Evolutionary conservation across 495 filamentous ascomycete genomes (phyloP).

Genomic region (Apodospora peruviana): DNA sequence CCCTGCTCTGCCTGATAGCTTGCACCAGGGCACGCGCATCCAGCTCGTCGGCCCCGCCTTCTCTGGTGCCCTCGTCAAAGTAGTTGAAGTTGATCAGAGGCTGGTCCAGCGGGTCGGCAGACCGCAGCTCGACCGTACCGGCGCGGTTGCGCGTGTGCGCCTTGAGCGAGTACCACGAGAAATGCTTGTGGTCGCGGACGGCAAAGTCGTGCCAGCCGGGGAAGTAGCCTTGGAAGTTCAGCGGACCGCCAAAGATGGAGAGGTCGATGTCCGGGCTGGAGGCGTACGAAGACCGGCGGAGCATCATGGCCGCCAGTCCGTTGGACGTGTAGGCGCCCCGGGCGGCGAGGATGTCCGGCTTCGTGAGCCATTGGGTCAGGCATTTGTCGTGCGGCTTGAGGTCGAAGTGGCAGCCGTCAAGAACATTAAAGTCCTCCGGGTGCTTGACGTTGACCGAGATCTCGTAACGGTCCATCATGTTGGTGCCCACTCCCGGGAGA

Average conservation of each 20-base stretch:
- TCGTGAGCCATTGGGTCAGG: constrained; percentile 4
- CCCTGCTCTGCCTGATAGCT: constrained; percentile 48
- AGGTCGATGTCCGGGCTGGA: constrained; percentile 12
- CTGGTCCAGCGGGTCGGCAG: constrained; percentile 35
- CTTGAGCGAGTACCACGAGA: constrained; percentile 9
- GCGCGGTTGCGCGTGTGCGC: constrained; percentile 31
- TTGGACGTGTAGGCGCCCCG: constrained; percentile 9
- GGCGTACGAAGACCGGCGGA: constrained; percentile 1
- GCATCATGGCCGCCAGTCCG: constrained; percentile 7
- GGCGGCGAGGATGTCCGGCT: constrained; percentile 6
- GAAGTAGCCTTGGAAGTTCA: constrained; percentile 12
- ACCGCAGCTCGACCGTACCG: constrained; percentile 34
- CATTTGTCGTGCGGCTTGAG: constrained; percentile 13
- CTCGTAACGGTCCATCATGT: constrained; percentile 48
- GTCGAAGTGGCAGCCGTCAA: constrained; percentile 13
- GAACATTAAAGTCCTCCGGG: neutral
- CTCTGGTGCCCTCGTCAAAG: constrained; percentile 28
- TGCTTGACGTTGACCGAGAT: constrained; percentile 25
- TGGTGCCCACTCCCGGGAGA: neutral
- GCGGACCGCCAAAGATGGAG: constrained; percentile 29
- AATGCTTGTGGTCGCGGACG: constrained; percentile 9
- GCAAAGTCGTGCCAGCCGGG: constrained; percentile 5
- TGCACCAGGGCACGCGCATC: neutral
- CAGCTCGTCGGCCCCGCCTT: constrained; percentile 34
- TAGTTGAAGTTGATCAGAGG: constrained; percentile 42